A percentile compares a stretch with the other conserved stretches of the same genome.
These are phyloP conservation scores for Scheffersomyces quercinus DNA, from an alignment of 1,139 yeast species.

Conservation along the genomic window DNA sequence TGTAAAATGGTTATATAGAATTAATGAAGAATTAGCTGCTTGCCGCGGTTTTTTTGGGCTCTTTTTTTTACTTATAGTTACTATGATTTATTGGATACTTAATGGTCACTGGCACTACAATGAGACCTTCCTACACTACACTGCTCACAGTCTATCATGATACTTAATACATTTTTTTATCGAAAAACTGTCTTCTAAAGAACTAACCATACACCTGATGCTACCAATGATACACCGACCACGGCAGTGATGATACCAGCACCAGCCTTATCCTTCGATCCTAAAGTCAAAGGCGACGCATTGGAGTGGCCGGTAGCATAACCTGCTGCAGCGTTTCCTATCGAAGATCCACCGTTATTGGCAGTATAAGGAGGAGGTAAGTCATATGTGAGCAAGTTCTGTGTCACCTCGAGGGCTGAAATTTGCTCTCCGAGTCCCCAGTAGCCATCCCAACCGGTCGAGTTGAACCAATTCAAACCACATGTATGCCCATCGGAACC, in stretches of 20 bases:
- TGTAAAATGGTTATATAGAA: too few species aligned
- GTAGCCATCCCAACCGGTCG: slow-evolving; percentile 56
- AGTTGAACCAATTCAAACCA: slow-evolving; percentile 63
- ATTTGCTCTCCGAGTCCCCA: slow-evolving; percentile 82
- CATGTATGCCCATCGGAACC: slow-evolving; percentile 78
- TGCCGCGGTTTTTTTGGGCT: too few species aligned
- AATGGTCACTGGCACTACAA: too few species aligned
- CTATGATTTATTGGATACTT: too few species aligned
- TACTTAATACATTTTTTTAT: too few species aligned
- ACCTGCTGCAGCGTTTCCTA: slow-evolving; percentile 51
- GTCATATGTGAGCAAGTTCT: slow-evolving; percentile 29
- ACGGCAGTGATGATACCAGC: slow-evolving; percentile 85
- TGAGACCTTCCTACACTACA: too few species aligned
- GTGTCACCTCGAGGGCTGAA: slow-evolving; percentile 69
- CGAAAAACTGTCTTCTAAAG: slow-evolving; percentile 22
- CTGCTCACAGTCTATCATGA: too few species aligned
- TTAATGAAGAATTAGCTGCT: too few species aligned
- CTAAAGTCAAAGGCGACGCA: slow-evolving; percentile 49
- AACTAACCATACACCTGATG: slow-evolving; percentile 73
- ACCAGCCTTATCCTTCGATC: slow-evolving; percentile 75
- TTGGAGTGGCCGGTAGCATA: slow-evolving; percentile 38
- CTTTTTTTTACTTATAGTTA: too few species aligned
- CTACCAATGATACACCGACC: slow-evolving; percentile 64
- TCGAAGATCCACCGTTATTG: slow-evolving; percentile 47
- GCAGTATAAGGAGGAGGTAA: slow-evolving; percentile 37